Conservation (phyloP, 116 monocot genomes). For the Papilionanthe hybrid region DNA sequence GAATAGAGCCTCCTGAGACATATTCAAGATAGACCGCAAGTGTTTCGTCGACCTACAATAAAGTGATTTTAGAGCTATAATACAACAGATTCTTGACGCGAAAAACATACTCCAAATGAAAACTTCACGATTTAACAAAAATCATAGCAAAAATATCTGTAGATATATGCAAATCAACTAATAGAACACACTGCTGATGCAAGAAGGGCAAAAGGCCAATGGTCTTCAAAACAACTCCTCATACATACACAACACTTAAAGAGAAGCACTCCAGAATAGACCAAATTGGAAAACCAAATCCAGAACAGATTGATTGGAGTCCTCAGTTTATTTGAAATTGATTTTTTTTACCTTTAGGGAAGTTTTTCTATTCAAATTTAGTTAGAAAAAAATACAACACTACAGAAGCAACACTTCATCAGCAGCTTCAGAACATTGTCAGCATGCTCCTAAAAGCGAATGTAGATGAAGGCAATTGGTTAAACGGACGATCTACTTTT, state of each 20-base stretch:
- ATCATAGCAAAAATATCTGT: too few relatives aligned
- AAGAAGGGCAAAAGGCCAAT: background rate
- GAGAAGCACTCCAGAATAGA: background rate
- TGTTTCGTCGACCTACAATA: constrained; percentile 54
- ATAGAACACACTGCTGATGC: background rate
- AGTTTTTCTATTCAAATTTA: background rate
- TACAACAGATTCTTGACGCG: background rate
- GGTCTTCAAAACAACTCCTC: background rate
- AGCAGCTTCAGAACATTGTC: background rate
- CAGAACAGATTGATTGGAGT: background rate
- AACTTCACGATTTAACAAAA: too few relatives aligned
- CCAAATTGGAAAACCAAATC: background rate
- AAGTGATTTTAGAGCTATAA: background rate
- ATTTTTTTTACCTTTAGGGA: background rate
- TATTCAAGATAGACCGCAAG: constrained; percentile 79
- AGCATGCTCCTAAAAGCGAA: background rate
- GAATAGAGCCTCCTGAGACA: constrained; percentile 86
- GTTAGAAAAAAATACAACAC: background rate
- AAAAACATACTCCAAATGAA: background rate
- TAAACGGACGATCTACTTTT: background rate
- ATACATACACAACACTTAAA: background rate
- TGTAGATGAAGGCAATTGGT: background rate
- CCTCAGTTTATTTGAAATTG: too few relatives aligned
- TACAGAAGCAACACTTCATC: background rate
- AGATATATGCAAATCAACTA: background rate